Evolutionary conservation across 352 stramenopile genomes (phyloP).

Genomic region (Pythium sp.): DNA sequence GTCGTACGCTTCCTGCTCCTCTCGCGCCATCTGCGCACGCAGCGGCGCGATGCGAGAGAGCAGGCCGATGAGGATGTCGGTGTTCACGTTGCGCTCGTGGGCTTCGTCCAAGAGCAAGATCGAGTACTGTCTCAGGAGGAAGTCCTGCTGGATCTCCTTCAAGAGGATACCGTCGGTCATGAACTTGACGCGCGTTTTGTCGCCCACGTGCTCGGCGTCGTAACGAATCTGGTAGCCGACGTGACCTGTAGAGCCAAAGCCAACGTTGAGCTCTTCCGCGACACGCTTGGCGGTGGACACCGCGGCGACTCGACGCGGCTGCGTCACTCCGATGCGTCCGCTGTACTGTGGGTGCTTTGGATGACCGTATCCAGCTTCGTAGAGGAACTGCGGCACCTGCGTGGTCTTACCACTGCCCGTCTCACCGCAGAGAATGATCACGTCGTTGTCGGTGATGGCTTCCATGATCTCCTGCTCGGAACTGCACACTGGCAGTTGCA

Average conservation of each 20-base stretch:
- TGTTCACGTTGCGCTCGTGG: constrained; percentile 97
- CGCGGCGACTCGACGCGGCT: constrained; percentile 97
- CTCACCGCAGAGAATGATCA: constrained; percentile 98
- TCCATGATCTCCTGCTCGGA: constrained; percentile 99
- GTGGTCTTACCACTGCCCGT: constrained; percentile 98
- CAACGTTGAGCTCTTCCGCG: constrained; percentile 94
- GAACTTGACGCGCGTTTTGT: constrained; percentile 95
- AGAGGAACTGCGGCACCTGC: constrained; percentile 98
- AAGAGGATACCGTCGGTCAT: constrained; percentile 99
- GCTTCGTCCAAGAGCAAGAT: constrained; percentile 93
- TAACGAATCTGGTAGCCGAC: constrained; percentile 99
- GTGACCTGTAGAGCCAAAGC: constrained; percentile 59
- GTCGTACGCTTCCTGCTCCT: constrained; percentile 58
- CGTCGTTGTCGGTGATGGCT: constrained; percentile 92
- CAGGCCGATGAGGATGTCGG: constrained; percentile 96
- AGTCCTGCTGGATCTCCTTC: constrained; percentile 93
- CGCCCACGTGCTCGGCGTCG: constrained; percentile 91
- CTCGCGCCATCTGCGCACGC: constrained; percentile 81
- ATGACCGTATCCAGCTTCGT: constrained; percentile 91
- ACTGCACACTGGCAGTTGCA: constrained; percentile 95
- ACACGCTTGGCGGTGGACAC: constrained; percentile 98
- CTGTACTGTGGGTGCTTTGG: constrained; percentile 47
- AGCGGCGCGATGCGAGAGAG: constrained; percentile 93
- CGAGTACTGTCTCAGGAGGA: constrained; percentile 74
- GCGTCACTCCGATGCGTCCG: constrained; percentile 93